phyloP scores from a whole-genome alignment of 164 flowering plant species.

The Dillenia turbinata region DNA sequence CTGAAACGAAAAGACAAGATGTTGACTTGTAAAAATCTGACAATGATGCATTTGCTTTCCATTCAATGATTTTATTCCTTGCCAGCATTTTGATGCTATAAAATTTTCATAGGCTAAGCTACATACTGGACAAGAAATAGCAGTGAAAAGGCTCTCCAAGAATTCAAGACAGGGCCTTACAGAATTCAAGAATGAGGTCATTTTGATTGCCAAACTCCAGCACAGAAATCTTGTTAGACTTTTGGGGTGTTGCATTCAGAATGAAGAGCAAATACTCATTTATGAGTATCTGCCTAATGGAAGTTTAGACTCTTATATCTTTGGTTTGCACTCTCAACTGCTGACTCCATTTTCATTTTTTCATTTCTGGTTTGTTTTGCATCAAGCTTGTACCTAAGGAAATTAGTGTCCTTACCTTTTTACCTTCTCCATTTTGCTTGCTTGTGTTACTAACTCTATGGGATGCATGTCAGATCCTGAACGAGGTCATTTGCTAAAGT shows the following conservation, averaged over 20 bases:
- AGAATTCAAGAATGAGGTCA: constrained; percentile 14
- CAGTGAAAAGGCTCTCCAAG: constrained; percentile 16
- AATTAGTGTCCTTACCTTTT: no score
- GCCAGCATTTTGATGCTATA: neutral
- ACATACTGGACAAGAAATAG: constrained; percentile 9
- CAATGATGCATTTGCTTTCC: neutral
- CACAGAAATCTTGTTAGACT: constrained; percentile 14
- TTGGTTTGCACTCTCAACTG: neutral
- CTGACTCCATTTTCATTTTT: no score
- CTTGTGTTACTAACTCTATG: no score
- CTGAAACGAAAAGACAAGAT: neutral
- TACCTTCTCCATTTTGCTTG: no score
- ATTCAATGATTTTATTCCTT: neutral
- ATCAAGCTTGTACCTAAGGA: no score
- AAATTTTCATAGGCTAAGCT: constrained; percentile 4
- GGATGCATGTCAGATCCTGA: no score
- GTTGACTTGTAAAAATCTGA: neutral
- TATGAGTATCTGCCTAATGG: neutral
- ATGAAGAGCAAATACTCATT: neutral
- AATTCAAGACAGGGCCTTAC: constrained; percentile 10
- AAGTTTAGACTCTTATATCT: constrained; percentile 8
- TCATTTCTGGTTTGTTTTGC: no score
- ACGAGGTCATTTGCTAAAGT: no score
- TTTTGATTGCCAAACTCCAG: constrained; percentile 11
- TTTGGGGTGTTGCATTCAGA: constrained; percentile 3